Evolutionary conservation across 2,329 filamentous ascomycete genomes (phyloP).

Genomic region (Didymella pinodella): DNA sequence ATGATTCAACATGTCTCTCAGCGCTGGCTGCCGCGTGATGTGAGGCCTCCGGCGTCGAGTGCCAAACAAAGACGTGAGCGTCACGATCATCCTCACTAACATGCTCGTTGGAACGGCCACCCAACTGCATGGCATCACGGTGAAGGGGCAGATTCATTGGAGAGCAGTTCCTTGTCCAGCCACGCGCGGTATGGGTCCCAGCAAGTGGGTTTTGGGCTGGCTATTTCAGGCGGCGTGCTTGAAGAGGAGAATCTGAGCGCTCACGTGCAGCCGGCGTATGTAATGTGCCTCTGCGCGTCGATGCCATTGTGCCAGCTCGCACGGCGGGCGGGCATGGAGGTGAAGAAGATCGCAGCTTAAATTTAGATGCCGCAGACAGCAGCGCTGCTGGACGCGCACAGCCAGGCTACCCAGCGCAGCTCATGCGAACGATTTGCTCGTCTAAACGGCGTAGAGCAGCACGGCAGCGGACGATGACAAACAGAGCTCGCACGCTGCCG

Average conservation of each 20-base stretch:
- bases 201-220: slow-evolving; percentile 33
- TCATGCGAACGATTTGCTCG: slow-evolving; percentile 20
- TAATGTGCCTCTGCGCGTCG: slow-evolving; percentile 16
- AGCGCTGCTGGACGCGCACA: slow-evolving; percentile 12
- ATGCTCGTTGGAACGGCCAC: slow-evolving; percentile 17
- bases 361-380: slow-evolving; percentile 15
- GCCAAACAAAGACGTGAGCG: slow-evolving; percentile 19
- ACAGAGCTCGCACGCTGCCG: slow-evolving; percentile 23
- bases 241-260: slow-evolving; percentile 29
- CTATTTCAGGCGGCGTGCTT: slow-evolving; percentile 27
- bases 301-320: slow-evolving; percentile 1
- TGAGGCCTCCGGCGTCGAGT: slow-evolving; percentile 10
- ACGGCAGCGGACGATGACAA: slow-evolving; percentile 18
- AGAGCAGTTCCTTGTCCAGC: slow-evolving; percentile 26
- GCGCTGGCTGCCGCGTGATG: slow-evolving; percentile 19
- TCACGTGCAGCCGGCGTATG: slow-evolving; percentile 34
- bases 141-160: slow-evolving; percentile 22
- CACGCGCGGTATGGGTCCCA: slow-evolving; percentile 28
- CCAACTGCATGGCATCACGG: slow-evolving; percentile 20
- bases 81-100: slow-evolving; percentile 10
- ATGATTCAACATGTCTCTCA: slow-evolving; percentile 10
- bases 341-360: slow-evolving; percentile 14
- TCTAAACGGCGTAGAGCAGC: slow-evolving; percentile 18
- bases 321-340: slow-evolving; percentile 1
- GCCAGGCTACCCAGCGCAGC: slow-evolving; percentile 14